Conservation (phyloP, 495 filamentous ascomycete species). For the Podospora pseudopauciseta region DNA sequence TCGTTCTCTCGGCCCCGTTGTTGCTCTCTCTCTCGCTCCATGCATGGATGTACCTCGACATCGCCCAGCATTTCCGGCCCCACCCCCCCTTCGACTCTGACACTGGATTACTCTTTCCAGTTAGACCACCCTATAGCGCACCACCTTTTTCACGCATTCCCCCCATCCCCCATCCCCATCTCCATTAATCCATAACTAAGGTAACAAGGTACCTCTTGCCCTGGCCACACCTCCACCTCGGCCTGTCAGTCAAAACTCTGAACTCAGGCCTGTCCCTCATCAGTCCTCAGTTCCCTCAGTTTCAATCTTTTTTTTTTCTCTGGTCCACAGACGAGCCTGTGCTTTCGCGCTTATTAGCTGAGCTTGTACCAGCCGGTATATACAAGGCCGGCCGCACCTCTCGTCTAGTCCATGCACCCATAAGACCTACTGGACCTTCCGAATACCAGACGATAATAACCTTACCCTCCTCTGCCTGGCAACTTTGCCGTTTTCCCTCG, state of each 20-base stretch:
- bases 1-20: conserved; percentile 17
- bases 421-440: background rate
- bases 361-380: conserved; percentile 8
- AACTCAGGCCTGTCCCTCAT: background rate
- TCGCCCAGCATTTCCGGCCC: background rate
- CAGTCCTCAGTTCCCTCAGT: background rate
- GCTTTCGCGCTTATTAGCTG: conserved; percentile 1
- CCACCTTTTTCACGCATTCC: conserved; percentile 2
- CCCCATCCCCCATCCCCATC: background rate
- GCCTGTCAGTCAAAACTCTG: conserved; percentile 7
- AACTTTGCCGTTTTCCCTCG: conserved; percentile 13
- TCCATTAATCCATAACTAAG: background rate
- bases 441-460: background rate
- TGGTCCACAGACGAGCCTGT: conserved; percentile 4
- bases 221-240: background rate
- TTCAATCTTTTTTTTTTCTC: background rate
- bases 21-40: conserved; percentile 1
- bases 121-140: background rate
- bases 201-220: background rate
- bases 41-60: conserved; percentile 4
- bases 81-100: conserved; percentile 1
- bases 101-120: background rate
- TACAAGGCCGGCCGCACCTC: conserved; percentile 3
- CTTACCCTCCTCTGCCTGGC: background rate
- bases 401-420: background rate